Percentiles rank a stretch among this genome's conserved stretches.
Evolutionary conservation across 306 rosid genomes (phyloP).

Genomic region (Adenanthera pavonina): DNA sequence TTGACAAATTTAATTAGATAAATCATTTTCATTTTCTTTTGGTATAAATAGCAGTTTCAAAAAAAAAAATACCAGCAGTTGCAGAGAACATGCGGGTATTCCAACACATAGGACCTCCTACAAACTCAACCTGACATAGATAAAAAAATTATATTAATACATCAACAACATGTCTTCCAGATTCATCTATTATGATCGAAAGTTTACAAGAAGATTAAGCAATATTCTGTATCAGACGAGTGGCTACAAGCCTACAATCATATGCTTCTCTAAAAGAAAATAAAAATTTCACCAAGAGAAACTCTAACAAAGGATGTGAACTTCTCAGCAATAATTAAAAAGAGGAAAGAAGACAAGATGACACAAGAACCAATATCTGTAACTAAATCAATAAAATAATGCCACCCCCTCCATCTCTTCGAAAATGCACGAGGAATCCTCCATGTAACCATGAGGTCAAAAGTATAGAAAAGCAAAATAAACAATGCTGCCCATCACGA

Average conservation of each 20-base stretch:
- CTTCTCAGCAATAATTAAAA: neutral
- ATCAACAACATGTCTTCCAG: constrained; percentile 2
- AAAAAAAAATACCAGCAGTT: constrained; percentile 64
- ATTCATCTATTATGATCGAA: constrained; percentile 20
- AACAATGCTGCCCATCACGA: neutral
- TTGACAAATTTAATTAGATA: constrained; percentile 35
- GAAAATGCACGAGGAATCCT: neutral
- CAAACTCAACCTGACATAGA: constrained; percentile 85
- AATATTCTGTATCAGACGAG: constrained; percentile 11
- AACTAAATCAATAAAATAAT: neutral
- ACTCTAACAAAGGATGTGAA: neutral
- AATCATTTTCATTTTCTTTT: constrained; percentile 19
- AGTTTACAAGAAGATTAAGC: constrained; percentile 6
- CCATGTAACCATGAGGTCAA: neutral
- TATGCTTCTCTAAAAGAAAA: neutral
- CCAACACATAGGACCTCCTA: constrained; percentile 99
- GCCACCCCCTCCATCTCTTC: neutral
- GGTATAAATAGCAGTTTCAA: constrained; percentile 8
- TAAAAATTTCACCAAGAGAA: neutral
- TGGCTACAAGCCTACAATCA: neutral
- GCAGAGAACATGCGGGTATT: constrained; percentile 89
- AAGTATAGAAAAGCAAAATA: neutral
- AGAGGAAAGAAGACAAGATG: neutral
- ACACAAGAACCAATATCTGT: neutral
- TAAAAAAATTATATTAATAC: constrained; percentile 7